These are phyloP conservation scores for Vitis riparia DNA, from an alignment of 164 flowering plant species.

Conservation along the genomic window DNA sequence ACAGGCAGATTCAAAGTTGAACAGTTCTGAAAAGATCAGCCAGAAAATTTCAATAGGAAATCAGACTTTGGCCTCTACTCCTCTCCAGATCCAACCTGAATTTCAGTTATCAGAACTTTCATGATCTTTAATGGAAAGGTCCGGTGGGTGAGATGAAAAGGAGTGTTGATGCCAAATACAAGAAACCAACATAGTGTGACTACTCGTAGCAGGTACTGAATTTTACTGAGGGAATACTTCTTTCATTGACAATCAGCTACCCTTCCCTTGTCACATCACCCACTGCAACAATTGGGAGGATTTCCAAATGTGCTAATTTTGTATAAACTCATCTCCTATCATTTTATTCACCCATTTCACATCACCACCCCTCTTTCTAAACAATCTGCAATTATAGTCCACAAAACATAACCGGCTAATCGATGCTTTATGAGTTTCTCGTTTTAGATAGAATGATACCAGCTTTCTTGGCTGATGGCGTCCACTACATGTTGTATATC, in stretches of 20 bases:
- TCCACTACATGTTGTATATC: not conserved
- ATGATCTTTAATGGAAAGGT: not conserved
- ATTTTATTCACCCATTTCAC: no score
- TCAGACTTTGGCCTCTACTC: no score
- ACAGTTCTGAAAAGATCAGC: no score
- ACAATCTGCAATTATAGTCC: not conserved
- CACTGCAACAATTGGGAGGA: not conserved
- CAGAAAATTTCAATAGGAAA: no score
- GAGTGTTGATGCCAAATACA: not conserved
- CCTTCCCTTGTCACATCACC: not conserved
- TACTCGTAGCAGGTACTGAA: no score
- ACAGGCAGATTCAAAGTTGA: no score
- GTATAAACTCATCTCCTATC: no score
- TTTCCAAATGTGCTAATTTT: not conserved
- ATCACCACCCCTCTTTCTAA: no score
- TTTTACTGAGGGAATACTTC: not conserved
- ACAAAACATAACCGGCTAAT: not conserved
- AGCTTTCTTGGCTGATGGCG: not conserved
- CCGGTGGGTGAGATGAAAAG: not conserved
- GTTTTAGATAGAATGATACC: no score
- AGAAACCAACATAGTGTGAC: no score
- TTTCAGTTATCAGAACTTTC: not conserved
- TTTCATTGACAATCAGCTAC: not conserved
- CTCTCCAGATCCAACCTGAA: no score
- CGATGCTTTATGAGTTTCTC: no score